Base-by-base conservation (phyloP, 1,139 yeast genomes). In the Geotrichum bryndzae region DNA sequence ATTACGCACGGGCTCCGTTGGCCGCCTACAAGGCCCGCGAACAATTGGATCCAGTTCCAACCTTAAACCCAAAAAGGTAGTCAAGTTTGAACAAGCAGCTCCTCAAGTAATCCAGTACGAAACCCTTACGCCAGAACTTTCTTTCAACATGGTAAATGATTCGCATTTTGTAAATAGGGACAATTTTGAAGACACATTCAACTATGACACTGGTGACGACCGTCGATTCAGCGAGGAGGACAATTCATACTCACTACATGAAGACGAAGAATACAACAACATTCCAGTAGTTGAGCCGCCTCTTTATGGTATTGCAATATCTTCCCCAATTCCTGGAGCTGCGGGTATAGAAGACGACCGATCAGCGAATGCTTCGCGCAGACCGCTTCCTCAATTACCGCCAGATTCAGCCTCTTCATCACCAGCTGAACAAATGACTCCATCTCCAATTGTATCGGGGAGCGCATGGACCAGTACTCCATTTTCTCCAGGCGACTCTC, bases 101-200 rank as follows among this genome's bases (percentile, higher is more conserved):
- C 65, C 65, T 13, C 74, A 79, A 65, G 75, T 79, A 11, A 72
- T 80, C 52, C 79, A 79, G 64, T 80, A 78, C 66, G 80, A 78
- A 53, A 70, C 75, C 29, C 66, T 68, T 35, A 76, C 79, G 1
- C 79, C 80, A 0, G 80, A 79, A 25, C 51, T 73, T 56, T 72
- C 76, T 3, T 75, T 74, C 46, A 70, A 72, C 6, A 63, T 69
- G 8, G 60, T 63, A 7, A 55, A 62, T 11, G 65, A 61, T 11
- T 56, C 62, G 11, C 53, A 48, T 6, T 67, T 67, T 1, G 48
- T 60, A 10, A 71, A 68, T 22, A 67, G 64, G 45, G 66, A 66
- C 22, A 63, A 62, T 4, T 68, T 67, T 5, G 65, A 67, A 3
- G 68, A 67, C 8, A 69, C 69, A 4, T 68, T 66, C 27, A 68